Evolutionary conservation across 2,329 filamentous ascomycete species (phyloP), one percentile per base, ranked within the genome.

Genomic region (Malbranchea zuffiana): DNA sequence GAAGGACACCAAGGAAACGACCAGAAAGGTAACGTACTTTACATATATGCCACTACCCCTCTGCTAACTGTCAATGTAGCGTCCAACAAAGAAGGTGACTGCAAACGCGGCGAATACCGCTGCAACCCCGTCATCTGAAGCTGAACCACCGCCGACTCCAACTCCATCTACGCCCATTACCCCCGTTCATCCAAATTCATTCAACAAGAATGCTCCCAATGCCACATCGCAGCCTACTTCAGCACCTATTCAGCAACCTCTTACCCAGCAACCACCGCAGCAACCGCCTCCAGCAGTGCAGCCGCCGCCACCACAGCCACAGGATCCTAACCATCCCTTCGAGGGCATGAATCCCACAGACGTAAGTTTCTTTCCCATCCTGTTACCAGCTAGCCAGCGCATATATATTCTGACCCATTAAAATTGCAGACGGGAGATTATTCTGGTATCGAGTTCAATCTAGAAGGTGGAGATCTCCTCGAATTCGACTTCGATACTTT

Each of bases 401-500:
- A 16, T 30, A 8, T 11, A n/a, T n/a, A n/a, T n/a, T n/a, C n/a
- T n/a, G 10, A 8, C 12, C 15, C 16, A 11, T 32, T 12, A 7
- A 3, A 15, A 11, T 19, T 17, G 25, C 39, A 62, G 57, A 23
- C 49, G 24, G 45, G 47, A 37, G 45, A 49, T 36, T 63, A 61
- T 49, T 61, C 54, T 32, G 56, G 65, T 37, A 58, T 63, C 46
- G 67, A 67, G 49, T 60, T 56, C 46, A 50, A 60, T 35, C 50
- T 69, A 42, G 63, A 67, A 40, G 63, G 61, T 40, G 54, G 56
- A 23, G 63, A 69, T 48, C 57, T 68, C 20, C 51, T 69, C 29
- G 65, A 68, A 50, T 79, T 80, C 53, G 74, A 80, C 55, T 80
- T 80, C 53, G 75, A 79, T 51, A 74, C 70, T 11, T 80, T 79